Base-by-base conservation (phyloP, 2,329 filamentous ascomycete genomes). In the Arthrinium puccinioides region DNA sequence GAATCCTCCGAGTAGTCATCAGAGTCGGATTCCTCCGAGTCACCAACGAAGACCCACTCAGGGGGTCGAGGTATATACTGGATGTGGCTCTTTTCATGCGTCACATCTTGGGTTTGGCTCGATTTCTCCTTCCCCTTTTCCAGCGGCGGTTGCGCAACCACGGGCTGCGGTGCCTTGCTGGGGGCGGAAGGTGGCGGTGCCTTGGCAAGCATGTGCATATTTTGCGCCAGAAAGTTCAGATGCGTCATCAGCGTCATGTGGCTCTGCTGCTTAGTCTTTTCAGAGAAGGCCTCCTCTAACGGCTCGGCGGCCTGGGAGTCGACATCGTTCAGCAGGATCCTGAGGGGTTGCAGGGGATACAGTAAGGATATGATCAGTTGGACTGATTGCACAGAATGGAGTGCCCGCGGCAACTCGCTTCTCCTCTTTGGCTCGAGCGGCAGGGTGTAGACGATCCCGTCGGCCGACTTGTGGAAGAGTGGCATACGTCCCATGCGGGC, bases 31-130 rank as follows among this genome's bases (percentile, higher is more conserved):
- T 68, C 66, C n/a, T 65, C 61, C 13, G 62, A 62, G 10, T 69
- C 67, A 15, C 65, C 64, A 2, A 64, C 56, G 11, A 64, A 53
- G 20, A 59, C 59, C 87, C 87, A 94, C 57, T 94, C 87, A 0
- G 84, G 83, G 9, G 87, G 87, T 7, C 85, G 70, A 9, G 83
- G 75, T 37, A 92, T 86, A 41, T 84, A 63, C 42, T 82, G 74
- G 33, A 92, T 63, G 51, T 90, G 85, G 23, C 70, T 70, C 39
- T 71, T 75, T 20, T 76, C 78, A 31, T 66, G 62, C 18, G 54
- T 40, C 9, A 6, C 20, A 15, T 44, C 39, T 6, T 52, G 45
- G 21, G 38, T 37, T 41, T 38, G 42, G 7, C 44, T 23, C n/a
- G 41, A 38, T 6, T 48, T 37, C 18, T 52, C 40, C 2, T 39